Base-by-base conservation (phyloP, 1,284 basidiomycete species). In the Coniferiporia weirii region DNA sequence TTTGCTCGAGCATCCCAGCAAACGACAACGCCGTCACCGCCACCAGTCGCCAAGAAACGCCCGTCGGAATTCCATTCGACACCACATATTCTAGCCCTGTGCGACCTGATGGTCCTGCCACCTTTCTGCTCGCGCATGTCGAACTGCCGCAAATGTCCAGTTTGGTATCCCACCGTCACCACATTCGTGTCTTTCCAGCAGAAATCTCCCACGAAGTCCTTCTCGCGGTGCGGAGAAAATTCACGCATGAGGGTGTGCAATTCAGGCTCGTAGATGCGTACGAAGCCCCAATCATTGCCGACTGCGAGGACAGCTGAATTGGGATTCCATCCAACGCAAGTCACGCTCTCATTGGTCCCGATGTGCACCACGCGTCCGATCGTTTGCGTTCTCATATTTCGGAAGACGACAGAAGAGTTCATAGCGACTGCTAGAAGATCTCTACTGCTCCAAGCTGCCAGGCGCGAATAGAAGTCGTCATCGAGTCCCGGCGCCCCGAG, bases 391-490 rank as follows among this genome's bases (percentile, higher is more conserved):
- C 49, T 32, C 61, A 62, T 62, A 20, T 62, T 53, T 12, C 61
- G 61, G 38, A 46, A 62, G 20, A 55, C 52, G 17, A 62, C 54
- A 10, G 61, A 62, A 15, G 32, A 46, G 27, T 32, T 52, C 40
- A 51, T 62, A 15, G 57, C 57, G 17, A 62, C 61, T 6, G 61
- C 61, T 5, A 62, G 53, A 20, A 59, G 27, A 22, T 62, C 50
- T 36, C 13, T 52, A 6, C 40, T 56, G 47, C 57, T 59, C 61
- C 61, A 62, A 8, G 46, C 52, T 8, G 54, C 47, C 6, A 50
- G 46, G n/a, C 61, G 57, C 3, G 61, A 45, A 35, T 62, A 62
- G 49, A 59, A 62, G 35, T 62, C 61, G 40, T 59, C 61, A 15
- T 36, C 52, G 13, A 62, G 43, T n/a, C 57, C 48, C 12, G 61